Percentiles rank a stretch among this genome's conserved stretches.
Evolutionary conservation across 306 rosid genomes (phyloP).

Genomic region (Myrica gale): DNA sequence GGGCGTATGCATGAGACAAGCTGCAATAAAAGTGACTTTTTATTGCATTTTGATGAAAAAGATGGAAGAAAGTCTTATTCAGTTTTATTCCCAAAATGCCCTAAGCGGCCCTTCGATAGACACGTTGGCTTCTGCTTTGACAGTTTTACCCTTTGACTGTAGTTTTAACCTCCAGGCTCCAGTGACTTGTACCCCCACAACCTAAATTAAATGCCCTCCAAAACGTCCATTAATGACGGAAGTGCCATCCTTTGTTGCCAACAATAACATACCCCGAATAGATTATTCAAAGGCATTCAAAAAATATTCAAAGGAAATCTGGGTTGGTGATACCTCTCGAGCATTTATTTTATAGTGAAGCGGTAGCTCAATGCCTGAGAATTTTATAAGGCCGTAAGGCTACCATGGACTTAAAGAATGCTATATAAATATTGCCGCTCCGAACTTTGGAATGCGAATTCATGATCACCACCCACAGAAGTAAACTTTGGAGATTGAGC

Average conservation of each 20-base stretch:
- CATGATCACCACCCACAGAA: background rate
- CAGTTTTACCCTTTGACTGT: too few species aligned
- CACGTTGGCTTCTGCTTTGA: too few species aligned
- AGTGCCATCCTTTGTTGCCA: background rate
- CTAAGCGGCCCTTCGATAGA: too few species aligned
- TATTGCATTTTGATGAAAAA: too few species aligned
- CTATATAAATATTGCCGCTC: background rate
- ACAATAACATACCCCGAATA: background rate
- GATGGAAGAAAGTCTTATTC: too few species aligned
- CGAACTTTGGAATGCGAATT: conserved; percentile 1
- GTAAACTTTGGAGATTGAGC: background rate
- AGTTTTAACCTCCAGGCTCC: too few species aligned
- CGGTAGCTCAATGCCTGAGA: background rate
- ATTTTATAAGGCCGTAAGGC: background rate
- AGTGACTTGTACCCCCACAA: too few species aligned
- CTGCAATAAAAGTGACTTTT: too few species aligned
- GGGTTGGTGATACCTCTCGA: background rate
- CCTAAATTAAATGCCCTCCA: too few species aligned
- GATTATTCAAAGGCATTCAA: background rate
- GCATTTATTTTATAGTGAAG: background rate
- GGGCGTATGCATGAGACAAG: too few species aligned
- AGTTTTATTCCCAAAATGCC: too few species aligned
- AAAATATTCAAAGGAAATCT: background rate
- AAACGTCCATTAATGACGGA: too few species aligned
- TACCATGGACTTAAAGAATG: background rate